phyloP scores from a whole-genome alignment of 192 early-diverging fungal genomes.

The Coemansia sp. region DNA sequence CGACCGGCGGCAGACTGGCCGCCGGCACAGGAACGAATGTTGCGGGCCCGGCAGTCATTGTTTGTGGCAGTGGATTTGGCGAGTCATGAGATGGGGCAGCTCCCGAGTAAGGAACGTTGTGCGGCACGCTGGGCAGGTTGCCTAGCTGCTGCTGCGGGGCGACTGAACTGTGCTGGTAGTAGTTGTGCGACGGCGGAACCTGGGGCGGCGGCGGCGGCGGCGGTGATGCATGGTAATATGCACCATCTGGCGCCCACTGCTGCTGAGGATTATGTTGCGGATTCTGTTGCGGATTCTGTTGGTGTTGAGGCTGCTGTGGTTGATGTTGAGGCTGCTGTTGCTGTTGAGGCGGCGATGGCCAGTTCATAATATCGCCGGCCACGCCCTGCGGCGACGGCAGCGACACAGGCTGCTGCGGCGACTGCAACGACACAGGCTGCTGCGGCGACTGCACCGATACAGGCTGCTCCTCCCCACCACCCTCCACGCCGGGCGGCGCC shows the following conservation, averaged over 20 bases:
- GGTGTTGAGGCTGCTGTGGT: neutral
- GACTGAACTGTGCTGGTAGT: neutral
- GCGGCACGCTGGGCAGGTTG: conserved; percentile 29
- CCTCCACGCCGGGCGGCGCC: conserved; percentile 54
- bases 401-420: conserved; percentile 17
- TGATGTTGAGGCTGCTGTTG: neutral
- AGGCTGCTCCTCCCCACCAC: neutral
- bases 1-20: conserved; percentile 29
- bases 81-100: neutral
- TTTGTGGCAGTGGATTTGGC: neutral
- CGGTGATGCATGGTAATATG: no score
- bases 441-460: neutral
- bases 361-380: neutral
- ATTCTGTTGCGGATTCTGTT: neutral
- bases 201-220: neutral
- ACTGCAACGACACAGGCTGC: conserved; percentile 26
- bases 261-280: no score
- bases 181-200: neutral
- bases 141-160: neutral
- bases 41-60: neutral
- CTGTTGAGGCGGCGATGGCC: neutral
- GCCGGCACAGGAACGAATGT: conserved; percentile 46
- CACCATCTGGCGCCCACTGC: no score
- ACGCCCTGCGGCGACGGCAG: conserved; percentile 21
- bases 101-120: neutral